Evolutionary conservation across 805 yeast genomes (phyloP), one percentile per base, ranked within the genome.

Genomic region (Isabelozyma rhagii): DNA sequence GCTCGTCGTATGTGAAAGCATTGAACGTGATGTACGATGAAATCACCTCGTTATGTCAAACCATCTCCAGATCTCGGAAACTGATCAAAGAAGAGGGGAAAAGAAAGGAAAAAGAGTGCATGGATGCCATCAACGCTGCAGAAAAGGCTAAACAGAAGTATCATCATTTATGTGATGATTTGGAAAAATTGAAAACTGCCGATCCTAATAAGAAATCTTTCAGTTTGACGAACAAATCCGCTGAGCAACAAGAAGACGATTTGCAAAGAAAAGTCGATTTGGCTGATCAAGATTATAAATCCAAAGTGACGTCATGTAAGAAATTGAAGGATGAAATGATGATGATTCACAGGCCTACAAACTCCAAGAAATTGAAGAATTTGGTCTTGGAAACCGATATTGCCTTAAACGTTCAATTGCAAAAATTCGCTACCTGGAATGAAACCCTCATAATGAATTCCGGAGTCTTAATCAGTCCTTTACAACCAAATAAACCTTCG

Each of bases 241-340:
- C 87, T 1, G 86, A 85, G 47, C 97, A 93, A 69, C 88, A 85
- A 63, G 98, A 94, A 63, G 98, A 93, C 62, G 97, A 92, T 45
- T 73, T 93, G 15, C 83, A 80, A 52, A 72, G 84, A 48, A 92
- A 93, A 62, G 89, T 94, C 44, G 89, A 86, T 55, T 69, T 75
- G 48, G 96, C 97, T 0, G 97, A 94, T 66, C 78, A 81, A 47
- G 99, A 94, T 54, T 94, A 90, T 70, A 84, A 85, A 64, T 82
- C 80, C 59, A 87, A 81, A 60, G 96, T 91, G 5, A 79, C 84
- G 41, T 70, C 81, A 2, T 87, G 94, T 29, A 85, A 87, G 56
- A 81, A 87, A 43, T 66, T 83, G 56, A 86, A 94, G 65, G 85
- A 82, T 55, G 92, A 86, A 50, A 81, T 91, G 47, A 69, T 89